Base-by-base conservation (phyloP, 169 alveolate species). In the Eimeria acervulina region DNA sequence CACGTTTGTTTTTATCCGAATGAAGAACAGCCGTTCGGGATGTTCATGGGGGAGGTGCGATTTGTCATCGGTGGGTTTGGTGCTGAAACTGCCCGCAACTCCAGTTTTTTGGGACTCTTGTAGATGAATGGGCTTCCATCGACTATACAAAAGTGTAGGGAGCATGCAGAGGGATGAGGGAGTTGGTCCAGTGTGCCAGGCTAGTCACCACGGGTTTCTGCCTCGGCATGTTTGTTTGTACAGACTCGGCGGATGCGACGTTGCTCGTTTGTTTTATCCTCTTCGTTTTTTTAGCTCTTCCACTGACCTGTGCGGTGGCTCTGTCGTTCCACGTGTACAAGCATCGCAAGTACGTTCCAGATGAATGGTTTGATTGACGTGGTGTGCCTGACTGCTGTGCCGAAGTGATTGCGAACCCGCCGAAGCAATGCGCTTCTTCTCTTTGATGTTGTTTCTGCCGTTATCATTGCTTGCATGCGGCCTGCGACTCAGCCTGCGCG, bases 171-270 rank as follows among this genome's bases (percentile, higher is more conserved):
- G 61, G 88, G 63, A 26, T 2, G 5, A 26, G n/a, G 6, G 66
- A 19, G 19, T 40, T n/a, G n/a, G n/a, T n/a, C n/a, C 8, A 13
- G 90, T 26, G 36, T 74, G 59, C 40, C 33, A 6, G 51, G 59
- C 33, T 21, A 40, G 23, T 74, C 33, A 74, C 19, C 33, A 1
- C 10, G 15, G 55, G 31, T 42, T 33, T 33, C 21, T 40, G 0
- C 28, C 36, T 38, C 17, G 59, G 5, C 17, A 19, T 21, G 38
- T 17, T 84, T 31, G 42, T 40, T 31, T 55, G 42, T 55, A 33
- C 92, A 84, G 92, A 84, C 21, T 84, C 92, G 21, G 92, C 92
- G 55, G 92, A 84, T 52, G 92, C 92, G 36, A 84, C 78, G 1
- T 55, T 84, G 92, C 92, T 84, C 78, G 92, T 84, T 51, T 84